Base-by-base conservation (phyloP, 768 basidiomycete species). In the Leccinum incarnatum region DNA sequence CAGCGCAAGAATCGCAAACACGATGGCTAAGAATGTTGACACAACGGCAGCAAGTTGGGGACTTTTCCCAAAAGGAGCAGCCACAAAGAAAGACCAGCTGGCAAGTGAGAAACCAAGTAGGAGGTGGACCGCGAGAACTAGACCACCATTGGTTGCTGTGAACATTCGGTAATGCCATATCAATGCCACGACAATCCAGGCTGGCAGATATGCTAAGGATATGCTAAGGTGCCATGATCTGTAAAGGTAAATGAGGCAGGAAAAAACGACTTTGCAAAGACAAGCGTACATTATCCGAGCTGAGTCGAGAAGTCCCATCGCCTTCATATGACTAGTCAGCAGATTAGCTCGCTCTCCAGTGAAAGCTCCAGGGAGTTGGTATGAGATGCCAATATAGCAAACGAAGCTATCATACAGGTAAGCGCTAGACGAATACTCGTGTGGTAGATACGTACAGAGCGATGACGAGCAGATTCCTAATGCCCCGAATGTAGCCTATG, bases 281-380 rank as follows among this genome's bases (percentile, higher is more conserved):
- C 46, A 42, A 11, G 67, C 82, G 15, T 66, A 83, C 81, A 84
- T 59, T 51, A 89, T 81, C 37, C 88, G 79, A 12, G 89, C 88
- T 0, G 83, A 83, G 65, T 91, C 88, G 7, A 81, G 71, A 14
- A 91, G 77, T 8, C 91, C 91, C 91, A 93, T 92, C 3, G 83
- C 88, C 66, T 87, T 86, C 79, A 92, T 83, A 66, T 92, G 88
- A 8, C 82, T 74, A 0, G 91, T 90, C 32, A 92, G 69, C 15
- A 81, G 72, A 54, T 76, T 79, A 0, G 89, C 85, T 45, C 89
- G 78, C 69, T 93, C 91, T 5, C 78, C 79, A 12, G 85, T 76
- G 47, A 88, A 81, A 8, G 86, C 79, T 3, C 89, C 91, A 12
- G 90, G 87, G 2, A 91, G 79, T 62, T 93, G 91, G 66, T 92